Percentiles rank a stretch among this genome's conserved stretches.
Evolutionary conservation across 768 basidiomycete species (phyloP).

Genomic region (Coprinellus micaceus): DNA sequence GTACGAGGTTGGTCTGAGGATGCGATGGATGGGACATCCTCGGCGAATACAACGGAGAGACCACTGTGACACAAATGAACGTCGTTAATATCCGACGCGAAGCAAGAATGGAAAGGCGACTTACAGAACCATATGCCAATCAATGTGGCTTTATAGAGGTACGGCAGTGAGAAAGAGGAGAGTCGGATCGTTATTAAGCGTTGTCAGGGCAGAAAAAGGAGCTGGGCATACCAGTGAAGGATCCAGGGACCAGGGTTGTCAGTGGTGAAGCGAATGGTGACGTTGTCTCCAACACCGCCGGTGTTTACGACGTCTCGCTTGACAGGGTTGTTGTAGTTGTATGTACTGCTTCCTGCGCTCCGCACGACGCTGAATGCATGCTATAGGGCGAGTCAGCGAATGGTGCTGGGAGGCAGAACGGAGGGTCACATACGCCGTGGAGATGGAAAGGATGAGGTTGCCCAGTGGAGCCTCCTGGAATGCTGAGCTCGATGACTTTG

Average conservation of each 20-base stretch:
- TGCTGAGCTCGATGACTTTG: slow-evolving; percentile 34
- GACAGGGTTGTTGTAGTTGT: slow-evolving; percentile 49
- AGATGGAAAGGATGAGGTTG: slow-evolving; percentile 28
- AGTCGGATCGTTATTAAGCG: neutral
- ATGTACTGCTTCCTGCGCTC: slow-evolving; percentile 28
- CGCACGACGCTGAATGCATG: slow-evolving; percentile 39
- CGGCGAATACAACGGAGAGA: slow-evolving; percentile 16
- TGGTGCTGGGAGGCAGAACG: neutral
- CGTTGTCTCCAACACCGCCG: slow-evolving; percentile 37
- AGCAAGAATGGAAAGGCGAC: neutral
- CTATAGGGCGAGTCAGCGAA: slow-evolving; percentile 5
- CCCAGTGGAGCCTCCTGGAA: slow-evolving; percentile 23
- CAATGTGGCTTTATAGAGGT: slow-evolving; percentile 28
- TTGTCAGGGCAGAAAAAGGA: neutral
- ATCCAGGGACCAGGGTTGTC: slow-evolving; percentile 68
- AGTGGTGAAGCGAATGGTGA: slow-evolving; percentile 56
- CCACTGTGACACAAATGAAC: slow-evolving; percentile 8
- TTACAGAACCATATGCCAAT: slow-evolving; percentile 33
- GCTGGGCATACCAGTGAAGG: slow-evolving; percentile 34
- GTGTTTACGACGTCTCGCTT: slow-evolving; percentile 49
- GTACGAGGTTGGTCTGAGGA: neutral
- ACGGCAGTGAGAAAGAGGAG: neutral
- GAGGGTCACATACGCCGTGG: slow-evolving; percentile 21
- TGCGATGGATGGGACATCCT: slow-evolving; percentile 9
- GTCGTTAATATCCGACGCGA: neutral